Conservation (phyloP, 2,329 filamentous ascomycete genomes). For the Botrytis galanthina region DNA sequence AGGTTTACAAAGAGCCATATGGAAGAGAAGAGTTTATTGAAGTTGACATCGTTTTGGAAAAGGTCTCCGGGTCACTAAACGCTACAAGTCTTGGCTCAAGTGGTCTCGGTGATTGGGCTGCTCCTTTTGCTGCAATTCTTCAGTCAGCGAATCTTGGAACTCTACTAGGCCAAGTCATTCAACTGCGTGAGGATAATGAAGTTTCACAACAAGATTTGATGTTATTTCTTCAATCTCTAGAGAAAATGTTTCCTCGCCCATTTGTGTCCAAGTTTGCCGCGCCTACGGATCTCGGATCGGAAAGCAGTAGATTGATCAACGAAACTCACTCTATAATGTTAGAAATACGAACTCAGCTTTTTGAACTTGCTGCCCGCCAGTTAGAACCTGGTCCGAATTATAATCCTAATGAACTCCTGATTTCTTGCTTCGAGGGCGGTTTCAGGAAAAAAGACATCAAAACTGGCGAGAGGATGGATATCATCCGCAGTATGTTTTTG, state of each 20-base stretch:
- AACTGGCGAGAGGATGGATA: slow-evolving; percentile 34
- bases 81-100: slow-evolving; percentile 34
- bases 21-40: slow-evolving; percentile 40
- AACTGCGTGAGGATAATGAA: background rate
- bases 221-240: slow-evolving; percentile 36
- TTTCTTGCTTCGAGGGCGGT: background rate
- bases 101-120: background rate
- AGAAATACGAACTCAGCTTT: slow-evolving; percentile 53
- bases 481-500: slow-evolving; percentile 41
- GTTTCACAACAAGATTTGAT: background rate
- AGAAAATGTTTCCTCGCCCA: slow-evolving; percentile 37
- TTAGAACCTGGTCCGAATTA: slow-evolving; percentile 37
- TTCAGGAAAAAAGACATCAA: background rate
- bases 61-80: slow-evolving; percentile 36
- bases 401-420: slow-evolving; percentile 40
- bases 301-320: slow-evolving; percentile 43
- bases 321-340: slow-evolving; percentile 50
- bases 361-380: slow-evolving; percentile 45
- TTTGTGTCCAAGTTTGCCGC: slow-evolving; percentile 39
- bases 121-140: slow-evolving; percentile 36
- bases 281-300: slow-evolving; percentile 26
- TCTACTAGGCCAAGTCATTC: background rate
- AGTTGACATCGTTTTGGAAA: slow-evolving; percentile 34
- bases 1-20: slow-evolving; percentile 23
- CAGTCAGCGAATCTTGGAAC: slow-evolving; percentile 46